Conservation (phyloP, 306 rosid genomes). For the Castanea crenata region DNA sequence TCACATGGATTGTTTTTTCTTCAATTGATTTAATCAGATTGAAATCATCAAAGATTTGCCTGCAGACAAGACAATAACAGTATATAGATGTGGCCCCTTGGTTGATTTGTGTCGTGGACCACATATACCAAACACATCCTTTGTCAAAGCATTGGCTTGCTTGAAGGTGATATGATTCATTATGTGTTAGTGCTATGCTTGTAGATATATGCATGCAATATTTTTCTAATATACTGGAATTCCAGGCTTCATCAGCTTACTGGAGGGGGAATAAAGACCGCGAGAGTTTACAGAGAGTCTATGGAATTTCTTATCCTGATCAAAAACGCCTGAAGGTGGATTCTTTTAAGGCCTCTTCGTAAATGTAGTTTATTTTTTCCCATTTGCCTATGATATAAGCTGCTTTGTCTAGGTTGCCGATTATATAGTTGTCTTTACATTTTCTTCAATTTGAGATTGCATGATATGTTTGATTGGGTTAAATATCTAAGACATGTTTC, state of each 20-base stretch:
- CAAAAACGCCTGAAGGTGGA: slow-evolving; percentile 81
- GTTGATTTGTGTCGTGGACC: slow-evolving; percentile 98
- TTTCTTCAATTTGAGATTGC: background rate
- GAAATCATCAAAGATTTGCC: slow-evolving; percentile 96
- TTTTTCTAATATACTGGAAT: slow-evolving; percentile 24
- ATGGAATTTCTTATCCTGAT: slow-evolving; percentile 98
- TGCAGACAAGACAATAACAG: slow-evolving; percentile 88
- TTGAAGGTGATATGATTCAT: slow-evolving; percentile 55
- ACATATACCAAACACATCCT: slow-evolving; percentile 94
- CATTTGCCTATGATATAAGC: background rate
- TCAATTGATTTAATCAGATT: slow-evolving; percentile 47
- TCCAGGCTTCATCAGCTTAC: slow-evolving; percentile 95
- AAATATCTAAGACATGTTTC: background rate
- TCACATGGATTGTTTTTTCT: slow-evolving; percentile 1
- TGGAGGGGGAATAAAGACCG: slow-evolving; percentile 94
- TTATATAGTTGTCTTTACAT: background rate
- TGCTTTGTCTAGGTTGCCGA: background rate
- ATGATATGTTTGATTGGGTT: background rate
- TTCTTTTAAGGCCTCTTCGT: background rate
- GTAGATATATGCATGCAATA: background rate
- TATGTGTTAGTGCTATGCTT: slow-evolving; percentile 13
- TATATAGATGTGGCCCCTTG: slow-evolving; percentile 93
- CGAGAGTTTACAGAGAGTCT: slow-evolving; percentile 94
- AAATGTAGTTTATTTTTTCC: background rate
- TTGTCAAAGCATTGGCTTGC: slow-evolving; percentile 90